Conservation (phyloP, 768 basidiomycete genomes). For the Chlorophyllum brunneum region DNA sequence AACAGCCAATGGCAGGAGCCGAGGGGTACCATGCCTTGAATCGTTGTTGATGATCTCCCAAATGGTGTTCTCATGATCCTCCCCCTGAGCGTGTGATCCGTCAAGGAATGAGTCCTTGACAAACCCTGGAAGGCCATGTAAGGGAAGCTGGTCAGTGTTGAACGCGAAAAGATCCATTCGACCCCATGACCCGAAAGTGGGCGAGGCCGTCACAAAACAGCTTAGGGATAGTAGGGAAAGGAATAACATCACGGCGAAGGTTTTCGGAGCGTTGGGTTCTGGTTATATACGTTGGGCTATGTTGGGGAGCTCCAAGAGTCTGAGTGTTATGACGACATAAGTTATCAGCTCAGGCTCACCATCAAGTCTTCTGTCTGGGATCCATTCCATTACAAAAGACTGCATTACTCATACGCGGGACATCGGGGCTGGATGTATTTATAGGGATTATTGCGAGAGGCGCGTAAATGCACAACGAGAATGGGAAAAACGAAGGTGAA, state of each 20-base stretch:
- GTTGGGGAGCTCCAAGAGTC: conserved; percentile 9
- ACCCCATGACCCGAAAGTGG: conserved; percentile 8
- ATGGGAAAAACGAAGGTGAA: background rate
- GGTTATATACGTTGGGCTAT: background rate
- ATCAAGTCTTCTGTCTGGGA: background rate
- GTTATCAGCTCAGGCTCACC: background rate
- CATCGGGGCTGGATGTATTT: no score
- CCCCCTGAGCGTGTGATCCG: background rate
- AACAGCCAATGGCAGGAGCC: background rate
- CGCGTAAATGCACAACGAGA: background rate
- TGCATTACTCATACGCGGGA: background rate
- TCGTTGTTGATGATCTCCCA: conserved; percentile 16
- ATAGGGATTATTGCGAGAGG: no score
- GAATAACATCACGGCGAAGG: background rate
- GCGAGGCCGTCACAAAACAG: background rate
- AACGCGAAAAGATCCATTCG: background rate
- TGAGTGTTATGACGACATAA: conserved; percentile 11
- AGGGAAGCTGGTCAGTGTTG: background rate
- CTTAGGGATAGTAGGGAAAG: background rate
- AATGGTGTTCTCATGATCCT: conserved; percentile 10
- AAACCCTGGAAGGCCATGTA: background rate
- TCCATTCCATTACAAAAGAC: background rate
- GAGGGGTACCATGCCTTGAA: conserved; percentile 6
- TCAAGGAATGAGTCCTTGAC: background rate
- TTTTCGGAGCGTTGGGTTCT: no score